Conservation (phyloP, 2,329 filamentous ascomycete genomes). For the Pleurostoma richardsiae region DNA sequence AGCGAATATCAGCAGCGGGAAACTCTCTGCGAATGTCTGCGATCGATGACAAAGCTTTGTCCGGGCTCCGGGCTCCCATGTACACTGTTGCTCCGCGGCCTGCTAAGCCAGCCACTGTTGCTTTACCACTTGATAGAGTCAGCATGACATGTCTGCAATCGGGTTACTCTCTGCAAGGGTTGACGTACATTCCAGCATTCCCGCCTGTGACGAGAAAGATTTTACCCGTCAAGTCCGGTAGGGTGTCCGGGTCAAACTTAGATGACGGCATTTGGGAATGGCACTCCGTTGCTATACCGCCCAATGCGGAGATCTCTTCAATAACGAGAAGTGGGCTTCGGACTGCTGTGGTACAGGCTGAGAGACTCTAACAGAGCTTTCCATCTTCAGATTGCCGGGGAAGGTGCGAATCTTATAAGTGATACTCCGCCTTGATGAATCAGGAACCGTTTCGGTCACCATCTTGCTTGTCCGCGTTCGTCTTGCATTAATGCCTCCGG, state of each 20-base stretch:
- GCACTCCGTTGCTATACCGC: too few relatives aligned
- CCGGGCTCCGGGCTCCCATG: conserved; percentile 27
- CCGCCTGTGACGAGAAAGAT: conserved; percentile 39
- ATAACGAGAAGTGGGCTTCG: too few relatives aligned
- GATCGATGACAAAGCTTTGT: conserved; percentile 25
- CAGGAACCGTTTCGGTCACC: too few relatives aligned
- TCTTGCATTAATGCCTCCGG: too few relatives aligned
- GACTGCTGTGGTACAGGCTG: too few relatives aligned
- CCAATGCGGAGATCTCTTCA: too few relatives aligned
- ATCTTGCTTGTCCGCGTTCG: too few relatives aligned
- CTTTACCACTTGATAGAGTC: conserved; percentile 18
- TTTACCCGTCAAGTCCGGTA: conserved; percentile 35
- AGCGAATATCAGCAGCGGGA: conserved; percentile 22
- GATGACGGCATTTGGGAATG: conserved; percentile 8
- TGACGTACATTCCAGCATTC: conserved; percentile 36
- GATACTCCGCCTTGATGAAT: too few relatives aligned
- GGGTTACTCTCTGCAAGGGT: neutral
- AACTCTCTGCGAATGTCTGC: conserved; percentile 22
- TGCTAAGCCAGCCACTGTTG: conserved; percentile 29
- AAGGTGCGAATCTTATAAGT: too few relatives aligned
- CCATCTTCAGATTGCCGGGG: too few relatives aligned
- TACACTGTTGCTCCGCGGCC: conserved; percentile 32
- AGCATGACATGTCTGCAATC: neutral
- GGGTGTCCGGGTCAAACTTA: conserved; percentile 29
- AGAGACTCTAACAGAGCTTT: too few relatives aligned